phyloP scores from a whole-genome alignment of 1,284 basidiomycete species.

The Puccinia hordei region DNA sequence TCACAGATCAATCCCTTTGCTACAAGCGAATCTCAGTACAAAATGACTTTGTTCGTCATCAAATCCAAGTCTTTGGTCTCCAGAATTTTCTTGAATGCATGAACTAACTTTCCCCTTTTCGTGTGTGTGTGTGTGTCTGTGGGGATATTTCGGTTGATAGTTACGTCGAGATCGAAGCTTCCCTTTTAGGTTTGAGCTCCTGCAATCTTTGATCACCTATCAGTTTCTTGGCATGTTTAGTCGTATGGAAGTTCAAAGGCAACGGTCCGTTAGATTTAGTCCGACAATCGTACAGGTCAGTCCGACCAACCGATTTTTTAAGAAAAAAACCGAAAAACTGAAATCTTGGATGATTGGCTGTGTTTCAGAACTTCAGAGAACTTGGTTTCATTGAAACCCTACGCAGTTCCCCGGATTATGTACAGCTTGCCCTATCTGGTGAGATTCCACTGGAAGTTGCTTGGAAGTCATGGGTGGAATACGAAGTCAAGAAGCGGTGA shows the following conservation, averaged over 20 bases:
- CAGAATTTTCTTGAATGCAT: not conserved
- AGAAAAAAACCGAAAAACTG: not conserved
- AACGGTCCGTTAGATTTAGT: slow-evolving; percentile 18
- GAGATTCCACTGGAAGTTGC: slow-evolving; percentile 28
- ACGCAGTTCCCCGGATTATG: slow-evolving; percentile 41
- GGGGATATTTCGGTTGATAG: not conserved
- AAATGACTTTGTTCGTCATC: slow-evolving; percentile 37
- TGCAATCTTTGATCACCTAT: slow-evolving; percentile 39
- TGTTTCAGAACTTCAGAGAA: slow-evolving; percentile 46
- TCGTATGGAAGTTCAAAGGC: slow-evolving; percentile 24
- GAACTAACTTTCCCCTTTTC: not conserved
- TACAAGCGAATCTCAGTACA: slow-evolving; percentile 36
- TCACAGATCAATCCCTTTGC: slow-evolving; percentile 33
- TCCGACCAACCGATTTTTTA: not conserved
- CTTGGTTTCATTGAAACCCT: slow-evolving; percentile 11
- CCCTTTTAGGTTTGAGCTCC: slow-evolving; percentile 40
- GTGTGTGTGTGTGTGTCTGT: no score
- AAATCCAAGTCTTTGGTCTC: not conserved
- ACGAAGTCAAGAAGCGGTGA: slow-evolving; percentile 45
- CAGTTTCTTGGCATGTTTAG: slow-evolving; percentile 46
- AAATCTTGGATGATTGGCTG: not conserved
- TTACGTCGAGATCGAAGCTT: slow-evolving; percentile 6
- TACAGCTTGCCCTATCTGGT: slow-evolving; percentile 38
- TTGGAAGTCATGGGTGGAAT: slow-evolving; percentile 47
- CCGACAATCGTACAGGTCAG: slow-evolving; percentile 24